A percentile compares a stretch with the other conserved stretches of the same genome.
Conservation (phyloP, 139 green algal genomes). For the Picochlorum sp. region DNA sequence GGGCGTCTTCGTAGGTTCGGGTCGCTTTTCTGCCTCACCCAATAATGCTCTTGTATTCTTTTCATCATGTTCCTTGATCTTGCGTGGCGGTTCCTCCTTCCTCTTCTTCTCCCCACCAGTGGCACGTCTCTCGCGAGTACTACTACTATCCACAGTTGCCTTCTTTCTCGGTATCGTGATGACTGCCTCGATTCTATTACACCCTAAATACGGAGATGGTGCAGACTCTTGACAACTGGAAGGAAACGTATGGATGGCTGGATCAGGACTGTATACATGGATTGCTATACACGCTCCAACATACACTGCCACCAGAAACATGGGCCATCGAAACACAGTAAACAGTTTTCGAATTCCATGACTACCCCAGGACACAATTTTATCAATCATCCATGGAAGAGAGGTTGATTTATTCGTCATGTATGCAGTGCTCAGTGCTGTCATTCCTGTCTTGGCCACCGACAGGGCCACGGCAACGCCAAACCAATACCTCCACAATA, state of each 20-base stretch:
- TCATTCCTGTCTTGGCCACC: not conserved
- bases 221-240: not conserved
- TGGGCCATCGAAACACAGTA: not conserved
- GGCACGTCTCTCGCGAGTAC: no score
- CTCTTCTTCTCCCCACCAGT: no score
- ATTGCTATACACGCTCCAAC: not conserved
- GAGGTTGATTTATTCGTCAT: not conserved
- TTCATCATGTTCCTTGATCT: no score
- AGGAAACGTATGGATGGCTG: not conserved
- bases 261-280: not conserved
- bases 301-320: not conserved
- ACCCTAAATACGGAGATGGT: not conserved
- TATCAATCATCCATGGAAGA: not conserved
- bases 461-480: not conserved
- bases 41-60: no score
- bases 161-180: not conserved
- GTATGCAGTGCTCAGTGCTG: not conserved
- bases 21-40: not conserved
- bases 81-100: no score
- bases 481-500: slow-evolving; percentile 1
- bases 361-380: not conserved
- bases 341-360: not conserved
- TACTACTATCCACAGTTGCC: no score
- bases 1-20: not conserved
- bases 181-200: not conserved